Percentiles rank a stretch among this genome's conserved stretches.
These are phyloP conservation scores for Metschnikowia baotianmanensis DNA, from an alignment of 805 yeast species.

Conservation along the genomic window DNA sequence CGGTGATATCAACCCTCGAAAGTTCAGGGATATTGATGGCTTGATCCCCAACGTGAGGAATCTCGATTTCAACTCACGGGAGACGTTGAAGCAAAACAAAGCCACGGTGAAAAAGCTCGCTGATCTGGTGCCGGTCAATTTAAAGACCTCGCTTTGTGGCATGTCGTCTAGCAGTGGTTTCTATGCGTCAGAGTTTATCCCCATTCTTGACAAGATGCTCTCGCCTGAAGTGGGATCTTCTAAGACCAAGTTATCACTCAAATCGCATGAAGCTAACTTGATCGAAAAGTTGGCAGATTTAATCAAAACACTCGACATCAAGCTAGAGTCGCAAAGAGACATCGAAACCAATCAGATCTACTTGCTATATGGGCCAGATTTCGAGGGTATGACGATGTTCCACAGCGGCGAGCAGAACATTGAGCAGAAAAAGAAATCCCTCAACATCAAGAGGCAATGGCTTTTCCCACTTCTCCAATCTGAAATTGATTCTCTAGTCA, in stretches of 20 bases:
- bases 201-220: constrained; percentile 32
- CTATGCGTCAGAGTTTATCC: constrained; percentile 32
- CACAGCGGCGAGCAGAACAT: constrained; percentile 8
- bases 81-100: constrained; percentile 30
- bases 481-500: constrained; percentile 32
- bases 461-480: constrained; percentile 37
- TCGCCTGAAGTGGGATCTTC: constrained; percentile 28
- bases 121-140: constrained; percentile 28
- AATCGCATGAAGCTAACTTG: constrained; percentile 28
- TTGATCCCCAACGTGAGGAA: constrained; percentile 33
- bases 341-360: constrained; percentile 28
- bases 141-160: constrained; percentile 29
- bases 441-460: constrained; percentile 31
- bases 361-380: constrained; percentile 33
- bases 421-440: constrained; percentile 19
- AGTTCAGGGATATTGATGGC: constrained; percentile 12
- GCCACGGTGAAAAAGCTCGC: constrained; percentile 32
- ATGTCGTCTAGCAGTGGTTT: constrained; percentile 22
- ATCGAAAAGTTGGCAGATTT: constrained; percentile 38
- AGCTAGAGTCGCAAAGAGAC: constrained; percentile 37
- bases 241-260: constrained; percentile 23
- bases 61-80: constrained; percentile 41
- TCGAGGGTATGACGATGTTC: constrained; percentile 33
- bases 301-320: constrained; percentile 39
- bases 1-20: constrained; percentile 50